phyloP scores from a whole-genome alignment of 2,329 filamentous ascomycete species.

The Huntiella decipiens region DNA sequence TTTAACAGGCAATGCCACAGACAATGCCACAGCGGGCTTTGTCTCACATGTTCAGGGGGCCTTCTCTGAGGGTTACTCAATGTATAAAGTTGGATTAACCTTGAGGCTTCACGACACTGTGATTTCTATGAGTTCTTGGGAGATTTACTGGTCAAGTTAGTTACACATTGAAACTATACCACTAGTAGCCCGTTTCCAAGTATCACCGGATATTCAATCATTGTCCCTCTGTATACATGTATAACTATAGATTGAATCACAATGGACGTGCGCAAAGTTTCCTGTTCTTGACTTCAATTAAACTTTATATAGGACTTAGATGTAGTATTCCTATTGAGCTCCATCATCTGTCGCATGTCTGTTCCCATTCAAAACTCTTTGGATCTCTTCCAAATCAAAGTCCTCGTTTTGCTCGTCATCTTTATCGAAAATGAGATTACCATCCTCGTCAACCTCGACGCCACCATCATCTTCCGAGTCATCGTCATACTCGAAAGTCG shows the following conservation, averaged over 20 bases:
- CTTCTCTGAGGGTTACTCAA: too few species aligned
- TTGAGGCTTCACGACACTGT: too few species aligned
- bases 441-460: not conserved
- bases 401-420: not conserved
- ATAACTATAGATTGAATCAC: not conserved
- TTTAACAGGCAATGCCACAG: too few species aligned
- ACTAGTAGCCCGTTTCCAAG: not conserved
- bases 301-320: not conserved
- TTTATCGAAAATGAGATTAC: not conserved
- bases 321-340: not conserved
- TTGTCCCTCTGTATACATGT: not conserved
- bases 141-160: too few species aligned
- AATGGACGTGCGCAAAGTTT: too few species aligned
- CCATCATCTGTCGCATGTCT: not conserved
- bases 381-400: not conserved
- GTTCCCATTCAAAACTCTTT: not conserved
- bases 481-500: constrained; percentile 23
- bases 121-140: too few species aligned
- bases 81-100: too few species aligned
- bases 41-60: too few species aligned
- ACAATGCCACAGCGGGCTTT: too few species aligned
- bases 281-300: not conserved
- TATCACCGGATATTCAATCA: not conserved
- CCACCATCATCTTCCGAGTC: constrained; percentile 12
- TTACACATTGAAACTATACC: not conserved